Percentiles rank a stretch among this genome's conserved stretches.
Conservation (phyloP, 495 filamentous ascomycete genomes). For the Hypoxylon lienhwacheense region DNA sequence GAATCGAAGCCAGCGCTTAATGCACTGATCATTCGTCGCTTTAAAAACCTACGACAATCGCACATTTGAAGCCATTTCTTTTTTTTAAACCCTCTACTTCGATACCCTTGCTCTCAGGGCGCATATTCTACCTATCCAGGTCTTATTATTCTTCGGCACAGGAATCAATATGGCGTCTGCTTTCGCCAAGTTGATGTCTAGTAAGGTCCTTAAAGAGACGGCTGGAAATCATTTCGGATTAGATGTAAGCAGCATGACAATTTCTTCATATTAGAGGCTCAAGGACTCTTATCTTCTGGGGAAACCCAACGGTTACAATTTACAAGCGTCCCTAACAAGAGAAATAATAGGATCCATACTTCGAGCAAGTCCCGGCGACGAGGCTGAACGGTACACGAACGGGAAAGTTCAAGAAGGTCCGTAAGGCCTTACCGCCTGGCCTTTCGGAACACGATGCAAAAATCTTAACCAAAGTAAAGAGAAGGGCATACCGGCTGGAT, state of each 20-base stretch:
- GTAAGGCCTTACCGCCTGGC: conserved; percentile 69
- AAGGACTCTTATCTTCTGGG: too few species aligned
- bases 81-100: too few species aligned
- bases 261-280: too few species aligned
- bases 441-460: conserved; percentile 77
- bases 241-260: conserved; percentile 52
- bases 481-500: conserved; percentile 79
- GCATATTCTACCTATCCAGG: too few species aligned
- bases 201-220: conserved; percentile 67
- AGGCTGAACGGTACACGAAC: conserved; percentile 57
- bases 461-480: conserved; percentile 77
- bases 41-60: too few species aligned
- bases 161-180: conserved; percentile 51
- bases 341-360: conserved; percentile 65
- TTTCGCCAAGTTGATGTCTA: conserved; percentile 60
- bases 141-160: conserved; percentile 25
- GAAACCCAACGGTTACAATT: too few species aligned
- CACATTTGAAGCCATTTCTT: too few species aligned
- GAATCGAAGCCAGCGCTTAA: background rate
- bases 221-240: conserved; percentile 67
- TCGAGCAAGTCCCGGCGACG: conserved; percentile 70
- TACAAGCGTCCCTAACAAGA: conserved; percentile 20
- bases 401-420: conserved; percentile 63
- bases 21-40: background rate
- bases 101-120: too few species aligned